These are phyloP conservation scores for Pyronema omphalodes DNA, from an alignment of 495 filamentous ascomycete genomes.

Conservation along the genomic window DNA sequence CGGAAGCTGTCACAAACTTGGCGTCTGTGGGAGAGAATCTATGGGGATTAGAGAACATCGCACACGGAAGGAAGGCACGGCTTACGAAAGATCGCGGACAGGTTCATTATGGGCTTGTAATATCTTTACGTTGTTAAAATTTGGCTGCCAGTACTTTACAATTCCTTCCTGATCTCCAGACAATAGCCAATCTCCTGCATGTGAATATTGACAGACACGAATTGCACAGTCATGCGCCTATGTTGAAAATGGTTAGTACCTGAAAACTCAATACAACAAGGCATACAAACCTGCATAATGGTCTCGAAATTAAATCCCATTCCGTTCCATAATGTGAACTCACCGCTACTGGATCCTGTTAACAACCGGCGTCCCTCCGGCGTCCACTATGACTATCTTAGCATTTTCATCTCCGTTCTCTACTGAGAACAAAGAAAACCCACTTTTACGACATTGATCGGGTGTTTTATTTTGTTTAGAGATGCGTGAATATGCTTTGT, in stretches of 20 bases:
- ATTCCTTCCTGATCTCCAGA: constrained; percentile 89
- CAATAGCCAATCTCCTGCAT: constrained; percentile 89
- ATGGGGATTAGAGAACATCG: neutral
- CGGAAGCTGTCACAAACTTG: constrained; percentile 90
- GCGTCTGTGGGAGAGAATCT: constrained; percentile 71
- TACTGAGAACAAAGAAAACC: neutral
- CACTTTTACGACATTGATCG: constrained; percentile 68
- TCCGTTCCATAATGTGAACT: constrained; percentile 97
- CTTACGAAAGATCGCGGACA: constrained; percentile 60
- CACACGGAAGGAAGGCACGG: neutral
- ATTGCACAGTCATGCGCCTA: constrained; percentile 85
- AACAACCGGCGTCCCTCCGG: constrained; percentile 81
- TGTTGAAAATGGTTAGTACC: constrained; percentile 4
- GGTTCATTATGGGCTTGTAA: constrained; percentile 81
- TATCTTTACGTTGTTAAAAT: constrained; percentile 95
- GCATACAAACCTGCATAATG: constrained; percentile 57
- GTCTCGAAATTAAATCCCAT: constrained; percentile 99
- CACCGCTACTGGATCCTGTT: constrained; percentile 85
- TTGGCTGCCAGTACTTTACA: constrained; percentile 97
- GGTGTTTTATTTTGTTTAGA: constrained; percentile 92
- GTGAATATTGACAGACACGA: constrained; percentile 70
- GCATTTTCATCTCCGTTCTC: neutral
- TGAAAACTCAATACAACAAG: constrained; percentile 5
- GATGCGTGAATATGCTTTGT: constrained; percentile 85
- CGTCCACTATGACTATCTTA: constrained; percentile 47